Evolutionary conservation across 2,329 filamentous ascomycete species (phyloP).

Genomic region (Chrysoporthe austroafricana): DNA sequence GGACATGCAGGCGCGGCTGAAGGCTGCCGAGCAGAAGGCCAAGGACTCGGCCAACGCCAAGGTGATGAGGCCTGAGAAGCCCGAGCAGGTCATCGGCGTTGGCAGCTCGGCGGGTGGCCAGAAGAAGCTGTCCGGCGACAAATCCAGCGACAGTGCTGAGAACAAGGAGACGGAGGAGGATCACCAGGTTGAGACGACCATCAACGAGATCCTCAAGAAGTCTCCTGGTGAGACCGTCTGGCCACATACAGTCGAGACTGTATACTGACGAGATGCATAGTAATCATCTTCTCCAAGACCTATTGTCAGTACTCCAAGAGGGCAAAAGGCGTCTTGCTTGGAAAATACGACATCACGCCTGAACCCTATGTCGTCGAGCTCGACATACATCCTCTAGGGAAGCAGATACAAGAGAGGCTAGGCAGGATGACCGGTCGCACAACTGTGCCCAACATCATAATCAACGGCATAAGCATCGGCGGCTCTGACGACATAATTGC

Average conservation of each 20-base stretch:
- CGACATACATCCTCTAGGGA: conserved; percentile 77
- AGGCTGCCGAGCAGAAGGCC: conserved; percentile 69
- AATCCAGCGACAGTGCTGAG: conserved; percentile 47
- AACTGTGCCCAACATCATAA: conserved; percentile 90
- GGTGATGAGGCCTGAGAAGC: conserved; percentile 61
- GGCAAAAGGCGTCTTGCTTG: conserved; percentile 83
- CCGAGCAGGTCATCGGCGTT: conserved; percentile 61
- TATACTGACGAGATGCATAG: conserved; percentile 47
- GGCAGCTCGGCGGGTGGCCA: conserved; percentile 61
- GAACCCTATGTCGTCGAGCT: conserved; percentile 88
- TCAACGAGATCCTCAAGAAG: conserved; percentile 81
- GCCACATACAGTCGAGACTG: conserved; percentile 20
- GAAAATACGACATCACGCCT: conserved; percentile 82
- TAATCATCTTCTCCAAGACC: conserved; percentile 94
- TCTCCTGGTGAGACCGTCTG: conserved; percentile 69
- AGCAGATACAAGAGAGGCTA: conserved; percentile 72
- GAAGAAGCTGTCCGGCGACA: conserved; percentile 49
- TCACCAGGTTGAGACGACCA: conserved; percentile 68
- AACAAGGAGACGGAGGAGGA: conserved; percentile 59
- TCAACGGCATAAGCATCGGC: conserved; percentile 87
- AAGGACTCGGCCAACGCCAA: conserved; percentile 73
- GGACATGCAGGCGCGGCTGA: conserved; percentile 64
- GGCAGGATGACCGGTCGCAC: conserved; percentile 73
- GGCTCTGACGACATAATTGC: conserved; percentile 84
- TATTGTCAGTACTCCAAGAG: conserved; percentile 87